Evolutionary conservation across 208 protist species (phyloP), one percentile per base, ranked within the genome.

Genomic region (Jaenimonas drosophilae): DNA sequence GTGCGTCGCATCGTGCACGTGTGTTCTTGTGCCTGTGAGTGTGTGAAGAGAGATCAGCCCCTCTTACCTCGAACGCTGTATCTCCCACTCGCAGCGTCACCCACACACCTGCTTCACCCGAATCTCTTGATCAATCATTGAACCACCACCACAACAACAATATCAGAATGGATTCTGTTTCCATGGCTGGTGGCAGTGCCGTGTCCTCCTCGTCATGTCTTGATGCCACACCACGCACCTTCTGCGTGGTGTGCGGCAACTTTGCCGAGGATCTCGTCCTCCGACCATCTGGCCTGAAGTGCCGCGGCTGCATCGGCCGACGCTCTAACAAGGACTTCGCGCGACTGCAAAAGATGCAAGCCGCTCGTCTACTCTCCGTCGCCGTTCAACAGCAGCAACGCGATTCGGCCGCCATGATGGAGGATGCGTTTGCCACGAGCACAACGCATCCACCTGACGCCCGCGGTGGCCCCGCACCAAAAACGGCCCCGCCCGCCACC

Each of bases 211-310:
- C 27, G 27, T 42, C 25, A 0, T 9, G 29, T 28, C 40, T 44
- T 31, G 41, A 29, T 39, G 31, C 31, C 47, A 30, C 27, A 0
- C 21, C 50, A 0, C 27, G 17, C 0, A 48, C 69, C n/a, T 80
- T 80, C 37, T 85, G 76, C 36, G 63, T 81, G 1, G 76, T 86
- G 2, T 81, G 72, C 39, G 72, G 76, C 28, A 49, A 26, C 25
- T 56, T 68, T 25, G 63, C 37, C 7, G 49, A 39, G 14, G 59
- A 81, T 12, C 54, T 86, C 2, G 56, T 72, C 1, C 38, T 69
- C 19, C 67, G 76, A 45, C 48, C 41, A 4, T 78, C 71, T 1
- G 76, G 76, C 9, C 49, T 78, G 3, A 86, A 81, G 54, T 86
- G 72, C 30, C 41, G 34, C 1, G 24, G 27, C 6, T 86, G 71